Evolutionary conservation across 2,329 filamentous ascomycete genomes (phyloP).

Genomic region (Capronia americana): DNA sequence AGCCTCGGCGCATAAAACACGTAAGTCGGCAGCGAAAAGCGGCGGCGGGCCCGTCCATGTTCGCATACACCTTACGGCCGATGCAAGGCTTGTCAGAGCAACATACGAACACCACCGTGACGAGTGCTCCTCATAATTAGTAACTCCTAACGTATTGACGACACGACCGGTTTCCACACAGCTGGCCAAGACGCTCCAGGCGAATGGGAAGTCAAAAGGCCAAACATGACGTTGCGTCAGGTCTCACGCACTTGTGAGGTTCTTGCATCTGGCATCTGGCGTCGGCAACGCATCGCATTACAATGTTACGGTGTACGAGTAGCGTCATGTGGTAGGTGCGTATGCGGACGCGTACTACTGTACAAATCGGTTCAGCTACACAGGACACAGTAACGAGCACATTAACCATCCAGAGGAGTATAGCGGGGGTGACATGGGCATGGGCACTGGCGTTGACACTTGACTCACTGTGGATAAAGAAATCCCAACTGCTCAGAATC

Average conservation of each 20-base stretch:
- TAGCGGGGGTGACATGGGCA: no score
- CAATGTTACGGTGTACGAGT: neutral
- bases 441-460: no score
- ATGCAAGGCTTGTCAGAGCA: neutral
- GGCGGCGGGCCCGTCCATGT: no score
- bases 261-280: neutral
- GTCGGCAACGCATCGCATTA: no score
- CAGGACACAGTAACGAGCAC: neutral
- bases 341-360: neutral
- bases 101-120: neutral
- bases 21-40: no score
- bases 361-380: neutral
- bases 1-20: no score
- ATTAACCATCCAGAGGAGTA: neutral
- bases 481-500: neutral
- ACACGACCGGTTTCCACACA: neutral
- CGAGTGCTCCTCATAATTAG: no score
- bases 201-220: neutral
- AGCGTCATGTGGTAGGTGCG: neutral
- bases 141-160: no score
- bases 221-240: neutral
- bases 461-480: neutral
- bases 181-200: neutral
- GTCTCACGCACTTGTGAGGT: neutral
- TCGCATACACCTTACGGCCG: neutral